A percentile compares a stretch with the other conserved stretches of the same genome.
phyloP scores from a whole-genome alignment of 2,329 filamentous ascomycete genomes.

The Aaosphaeria arxii region DNA sequence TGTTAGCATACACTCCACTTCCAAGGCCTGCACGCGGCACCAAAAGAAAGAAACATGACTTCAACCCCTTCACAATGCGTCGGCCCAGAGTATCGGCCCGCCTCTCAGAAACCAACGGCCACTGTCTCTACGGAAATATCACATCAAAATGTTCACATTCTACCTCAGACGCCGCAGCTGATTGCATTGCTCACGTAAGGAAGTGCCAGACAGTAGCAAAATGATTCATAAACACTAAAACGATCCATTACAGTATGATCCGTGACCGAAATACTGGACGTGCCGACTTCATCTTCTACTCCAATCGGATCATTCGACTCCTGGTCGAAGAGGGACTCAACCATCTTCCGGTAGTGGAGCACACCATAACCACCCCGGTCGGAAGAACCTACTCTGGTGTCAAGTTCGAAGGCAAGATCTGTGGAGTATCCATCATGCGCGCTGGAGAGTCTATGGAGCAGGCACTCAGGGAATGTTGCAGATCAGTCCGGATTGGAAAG shows the following conservation, averaged over 20 bases:
- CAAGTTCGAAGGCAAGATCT: constrained; percentile 96
- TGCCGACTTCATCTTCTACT: constrained; percentile 99
- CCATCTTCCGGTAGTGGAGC: constrained; percentile 86
- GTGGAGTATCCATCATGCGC: constrained; percentile 96
- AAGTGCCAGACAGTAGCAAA: neutral
- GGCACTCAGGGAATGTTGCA: constrained; percentile 90
- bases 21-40: too few species aligned
- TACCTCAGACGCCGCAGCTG: constrained; percentile 91
- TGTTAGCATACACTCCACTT: too few species aligned
- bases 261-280: constrained; percentile 85
- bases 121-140: constrained; percentile 82
- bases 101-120: constrained; percentile 76
- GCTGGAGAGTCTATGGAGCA: constrained; percentile 99
- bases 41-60: constrained; percentile 1
- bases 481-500: constrained; percentile 96
- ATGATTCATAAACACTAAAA: neutral
- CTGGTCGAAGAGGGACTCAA: constrained; percentile 97
- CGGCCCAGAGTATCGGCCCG: constrained; percentile 74
- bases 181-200: constrained; percentile 96
- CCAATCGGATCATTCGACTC: constrained; percentile 94
- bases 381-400: constrained; percentile 86
- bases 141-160: constrained; percentile 83
- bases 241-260: constrained; percentile 68
- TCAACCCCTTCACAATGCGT: constrained; percentile 58
- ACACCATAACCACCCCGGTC: constrained; percentile 86